These are phyloP conservation scores for Staphylotrichum tortipilum DNA, from an alignment of 495 filamentous ascomycete genomes.

Conservation along the genomic window DNA sequence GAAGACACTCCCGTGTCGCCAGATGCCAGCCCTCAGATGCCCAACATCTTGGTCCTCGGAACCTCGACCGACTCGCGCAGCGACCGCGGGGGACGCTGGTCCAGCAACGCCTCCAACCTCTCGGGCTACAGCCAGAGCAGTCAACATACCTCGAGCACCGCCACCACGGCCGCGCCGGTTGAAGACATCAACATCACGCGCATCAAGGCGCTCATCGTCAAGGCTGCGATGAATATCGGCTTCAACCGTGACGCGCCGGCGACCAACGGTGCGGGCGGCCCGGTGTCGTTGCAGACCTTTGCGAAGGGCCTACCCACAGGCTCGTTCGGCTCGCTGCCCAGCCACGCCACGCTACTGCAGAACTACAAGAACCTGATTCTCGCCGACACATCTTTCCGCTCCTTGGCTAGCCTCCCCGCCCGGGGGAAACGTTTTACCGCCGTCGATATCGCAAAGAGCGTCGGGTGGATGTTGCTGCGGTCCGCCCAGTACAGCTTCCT, in stretches of 20 bases:
- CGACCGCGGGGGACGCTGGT: slow-evolving; percentile 53
- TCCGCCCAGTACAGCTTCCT: slow-evolving; percentile 59
- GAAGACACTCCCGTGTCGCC: slow-evolving; percentile 79
- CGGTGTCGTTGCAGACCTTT: slow-evolving; percentile 53
- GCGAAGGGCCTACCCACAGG: slow-evolving; percentile 66
- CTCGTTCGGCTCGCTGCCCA: slow-evolving; percentile 63
- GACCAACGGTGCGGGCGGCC: slow-evolving; percentile 25
- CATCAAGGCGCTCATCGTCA: slow-evolving; percentile 65
- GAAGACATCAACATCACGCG: slow-evolving; percentile 69
- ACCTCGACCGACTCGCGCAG: slow-evolving; percentile 40
- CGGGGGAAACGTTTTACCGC: slow-evolving; percentile 54
- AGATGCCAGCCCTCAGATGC: slow-evolving; percentile 60
- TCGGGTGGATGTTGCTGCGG: slow-evolving; percentile 56
- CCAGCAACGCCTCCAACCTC: slow-evolving; percentile 63
- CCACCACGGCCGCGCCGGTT: slow-evolving; percentile 51
- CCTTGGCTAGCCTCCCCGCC: slow-evolving; percentile 41
- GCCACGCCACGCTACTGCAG: slow-evolving; percentile 62
- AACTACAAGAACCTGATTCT: slow-evolving; percentile 70
- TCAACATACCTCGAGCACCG: slow-evolving; percentile 62
- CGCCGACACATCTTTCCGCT: slow-evolving; percentile 56
- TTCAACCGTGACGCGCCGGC: slow-evolving; percentile 46
- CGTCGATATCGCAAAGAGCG: slow-evolving; percentile 63
- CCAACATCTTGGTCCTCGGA: slow-evolving; percentile 79
- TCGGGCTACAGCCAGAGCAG: slow-evolving; percentile 67
- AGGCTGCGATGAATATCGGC: slow-evolving; percentile 73